A percentile compares a stretch with the other conserved stretches of the same genome.
Conservation (phyloP, 768 basidiomycete species). For the Mycena vulgaris region DNA sequence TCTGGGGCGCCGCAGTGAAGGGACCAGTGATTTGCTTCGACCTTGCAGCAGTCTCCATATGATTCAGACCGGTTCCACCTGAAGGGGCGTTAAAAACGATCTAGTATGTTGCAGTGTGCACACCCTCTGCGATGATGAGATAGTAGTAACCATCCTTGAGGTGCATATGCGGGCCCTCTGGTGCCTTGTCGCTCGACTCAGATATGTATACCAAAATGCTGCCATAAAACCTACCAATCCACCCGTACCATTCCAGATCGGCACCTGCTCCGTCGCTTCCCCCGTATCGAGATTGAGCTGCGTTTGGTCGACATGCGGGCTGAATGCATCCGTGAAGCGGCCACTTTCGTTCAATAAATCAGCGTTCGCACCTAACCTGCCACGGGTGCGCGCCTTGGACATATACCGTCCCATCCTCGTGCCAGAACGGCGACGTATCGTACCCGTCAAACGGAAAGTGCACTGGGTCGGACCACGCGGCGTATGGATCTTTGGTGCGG, state of each 20-base stretch:
- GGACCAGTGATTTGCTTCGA: slow-evolving; percentile 48
- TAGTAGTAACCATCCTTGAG: slow-evolving; percentile 51
- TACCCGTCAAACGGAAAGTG: slow-evolving; percentile 53
- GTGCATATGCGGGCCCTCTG: slow-evolving; percentile 47
- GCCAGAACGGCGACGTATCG: slow-evolving; percentile 53
- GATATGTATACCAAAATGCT: background rate
- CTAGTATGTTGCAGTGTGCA: background rate
- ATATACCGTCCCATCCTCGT: slow-evolving; percentile 48
- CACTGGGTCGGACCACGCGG: slow-evolving; percentile 49
- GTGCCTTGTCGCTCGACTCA: slow-evolving; percentile 33
- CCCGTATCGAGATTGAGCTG: slow-evolving; percentile 43
- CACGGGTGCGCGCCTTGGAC: slow-evolving; percentile 47
- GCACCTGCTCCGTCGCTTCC: slow-evolving; percentile 37
- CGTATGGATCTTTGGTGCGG: slow-evolving; percentile 41
- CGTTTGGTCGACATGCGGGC: slow-evolving; percentile 44
- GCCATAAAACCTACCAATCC: slow-evolving; percentile 28
- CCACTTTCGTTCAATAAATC: background rate
- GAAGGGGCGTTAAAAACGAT: background rate
- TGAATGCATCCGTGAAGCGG: background rate
- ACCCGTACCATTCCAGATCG: slow-evolving; percentile 47
- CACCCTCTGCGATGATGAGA: slow-evolving; percentile 55
- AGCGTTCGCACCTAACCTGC: slow-evolving; percentile 38
- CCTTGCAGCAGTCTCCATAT: slow-evolving; percentile 45
- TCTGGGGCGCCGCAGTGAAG: slow-evolving; percentile 40
- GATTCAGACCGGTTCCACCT: slow-evolving; percentile 48